Percentiles rank a stretch among this genome's conserved stretches.
These are phyloP conservation scores for Globisporangium parvum DNA, from an alignment of 352 stramenopile species.

Conservation along the genomic window DNA sequence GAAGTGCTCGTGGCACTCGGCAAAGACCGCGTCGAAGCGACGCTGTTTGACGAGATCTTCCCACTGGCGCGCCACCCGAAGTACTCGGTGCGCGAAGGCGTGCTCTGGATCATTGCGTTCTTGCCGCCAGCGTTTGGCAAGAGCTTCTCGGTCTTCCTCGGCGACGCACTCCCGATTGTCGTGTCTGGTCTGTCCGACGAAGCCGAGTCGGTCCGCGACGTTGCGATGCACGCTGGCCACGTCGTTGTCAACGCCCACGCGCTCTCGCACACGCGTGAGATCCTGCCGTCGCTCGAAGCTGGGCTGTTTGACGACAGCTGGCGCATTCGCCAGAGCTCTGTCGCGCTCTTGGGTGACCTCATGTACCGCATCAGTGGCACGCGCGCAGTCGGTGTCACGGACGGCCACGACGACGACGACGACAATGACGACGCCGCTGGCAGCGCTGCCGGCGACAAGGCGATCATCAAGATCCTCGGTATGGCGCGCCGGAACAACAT, in stretches of 20 bases:
- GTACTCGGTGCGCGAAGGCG: conserved; percentile 94
- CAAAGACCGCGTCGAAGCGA: conserved; percentile 64
- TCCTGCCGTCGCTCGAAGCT: conserved; percentile 95
- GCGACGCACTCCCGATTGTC: conserved; percentile 94
- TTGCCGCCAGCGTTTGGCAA: conserved; percentile 93
- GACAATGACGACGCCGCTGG: conserved; percentile 81
- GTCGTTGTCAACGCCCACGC: conserved; percentile 97
- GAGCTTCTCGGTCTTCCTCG: conserved; percentile 92
- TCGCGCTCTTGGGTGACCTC: conserved; percentile 94
- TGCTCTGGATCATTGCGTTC: conserved; percentile 99
- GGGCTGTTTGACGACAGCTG: conserved; percentile 98
- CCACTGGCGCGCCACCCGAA: conserved; percentile 93
- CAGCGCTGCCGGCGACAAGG: conserved; percentile 74
- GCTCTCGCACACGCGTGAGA: conserved; percentile 94
- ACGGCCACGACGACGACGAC: conserved; percentile 64
- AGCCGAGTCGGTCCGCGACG: conserved; percentile 95
- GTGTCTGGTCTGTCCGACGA: conserved; percentile 98
- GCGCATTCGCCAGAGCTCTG: conserved; percentile 97
- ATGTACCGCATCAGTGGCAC: conserved; percentile 98
- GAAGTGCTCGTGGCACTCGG: conserved; percentile 91
- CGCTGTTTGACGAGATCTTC: conserved; percentile 93
- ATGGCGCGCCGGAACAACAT: conserved; percentile 93
- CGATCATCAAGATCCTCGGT: conserved; percentile 90
- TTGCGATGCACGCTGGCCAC: conserved; percentile 95
- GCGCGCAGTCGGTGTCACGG: conserved; percentile 82